Evolutionary conservation across 2,329 filamentous ascomycete species (phyloP).

Genomic region (Plenodomus tracheiphilus): DNA sequence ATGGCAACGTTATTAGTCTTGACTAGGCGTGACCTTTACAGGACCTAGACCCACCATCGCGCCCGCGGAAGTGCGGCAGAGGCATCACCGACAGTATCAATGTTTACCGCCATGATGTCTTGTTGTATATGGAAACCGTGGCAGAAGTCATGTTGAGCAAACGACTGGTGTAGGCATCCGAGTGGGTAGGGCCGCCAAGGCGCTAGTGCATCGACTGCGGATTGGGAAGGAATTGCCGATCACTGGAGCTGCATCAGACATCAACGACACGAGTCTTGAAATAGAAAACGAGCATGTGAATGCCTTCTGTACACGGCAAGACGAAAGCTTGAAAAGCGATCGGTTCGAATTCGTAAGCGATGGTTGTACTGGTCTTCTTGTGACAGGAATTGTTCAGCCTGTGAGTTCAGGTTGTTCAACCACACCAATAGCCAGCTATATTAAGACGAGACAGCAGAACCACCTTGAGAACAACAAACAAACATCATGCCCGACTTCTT

Average conservation of each 20-base stretch:
- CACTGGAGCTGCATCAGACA: conserved; percentile 1
- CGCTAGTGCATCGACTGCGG: conserved; percentile 20
- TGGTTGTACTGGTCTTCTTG: no score
- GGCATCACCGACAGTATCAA: conserved; percentile 12
- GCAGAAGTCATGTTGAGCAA: conserved; percentile 15
- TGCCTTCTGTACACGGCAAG: no score
- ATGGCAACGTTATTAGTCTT: conserved; percentile 26
- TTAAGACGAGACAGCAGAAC: not conserved
- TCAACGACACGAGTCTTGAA: not conserved
- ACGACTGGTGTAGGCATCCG: conserved; percentile 29
- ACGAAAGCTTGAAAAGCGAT: no score
- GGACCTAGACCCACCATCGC: conserved; percentile 47
- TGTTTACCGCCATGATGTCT: conserved; percentile 30
- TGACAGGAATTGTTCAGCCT: no score
- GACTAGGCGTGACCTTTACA: conserved; percentile 1
- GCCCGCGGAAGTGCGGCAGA: conserved; percentile 33
- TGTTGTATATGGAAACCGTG: conserved; percentile 6
- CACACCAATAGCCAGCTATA: not conserved
- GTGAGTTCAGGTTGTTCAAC: no score
- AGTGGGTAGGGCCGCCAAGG: conserved; percentile 23
- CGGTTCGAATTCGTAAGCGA: no score
- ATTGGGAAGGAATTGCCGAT: conserved; percentile 28
- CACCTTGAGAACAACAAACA: not conserved
- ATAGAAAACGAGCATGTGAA: not conserved
- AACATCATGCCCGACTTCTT: conserved; percentile 53